Evolutionary conservation across 768 basidiomycete genomes (phyloP), one percentile per base, ranked within the genome.

Genomic region (Chalciporus piperatus): DNA sequence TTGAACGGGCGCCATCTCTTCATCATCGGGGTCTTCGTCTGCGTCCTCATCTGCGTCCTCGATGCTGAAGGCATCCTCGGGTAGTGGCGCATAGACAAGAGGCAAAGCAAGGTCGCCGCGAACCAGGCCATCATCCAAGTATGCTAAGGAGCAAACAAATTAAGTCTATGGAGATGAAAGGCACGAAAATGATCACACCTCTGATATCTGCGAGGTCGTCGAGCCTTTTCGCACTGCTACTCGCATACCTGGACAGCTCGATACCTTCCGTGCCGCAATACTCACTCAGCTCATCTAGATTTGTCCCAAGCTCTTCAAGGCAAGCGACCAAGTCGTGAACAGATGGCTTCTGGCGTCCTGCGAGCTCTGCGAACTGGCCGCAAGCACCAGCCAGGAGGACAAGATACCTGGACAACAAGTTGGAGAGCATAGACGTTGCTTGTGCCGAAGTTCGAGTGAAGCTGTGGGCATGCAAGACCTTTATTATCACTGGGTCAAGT

Each of bases 401-500:
- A 50, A 92, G 72, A 67, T 92, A 92, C 49, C 87, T 83, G 33
- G 85, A 76, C 57, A 92, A 78, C 55, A 92, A 74, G 69, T 87
- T 89, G 12, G 87, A 85, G 42, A 92, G 76, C 16, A 86, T 79
- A 22, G 79, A 70, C 10, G 83, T 76, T 3, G 91, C 88, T 61
- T 87, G 85, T 1, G 82, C 70, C 3, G 91, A 92, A 0, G 89
- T 79, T 45, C 87, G 79, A 33, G 85, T 82, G 70, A 93, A 92
- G 55, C 77, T 77, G 57, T 91, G 82, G 0, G 88, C 85, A 56
- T 92, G 89, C 14, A 92, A 76, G 16, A 87, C 85, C 48, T 83
- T 80, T 65, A 83, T 76, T 1, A 81, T 79, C 0, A 79, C 81
- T 3, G 84, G 76, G 70, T 89, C 87, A 52, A 90, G 75, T 49